These are phyloP conservation scores for Phtheirospermum japonicum DNA, from an alignment of 257 asterid genomes.

Conservation along the genomic window DNA sequence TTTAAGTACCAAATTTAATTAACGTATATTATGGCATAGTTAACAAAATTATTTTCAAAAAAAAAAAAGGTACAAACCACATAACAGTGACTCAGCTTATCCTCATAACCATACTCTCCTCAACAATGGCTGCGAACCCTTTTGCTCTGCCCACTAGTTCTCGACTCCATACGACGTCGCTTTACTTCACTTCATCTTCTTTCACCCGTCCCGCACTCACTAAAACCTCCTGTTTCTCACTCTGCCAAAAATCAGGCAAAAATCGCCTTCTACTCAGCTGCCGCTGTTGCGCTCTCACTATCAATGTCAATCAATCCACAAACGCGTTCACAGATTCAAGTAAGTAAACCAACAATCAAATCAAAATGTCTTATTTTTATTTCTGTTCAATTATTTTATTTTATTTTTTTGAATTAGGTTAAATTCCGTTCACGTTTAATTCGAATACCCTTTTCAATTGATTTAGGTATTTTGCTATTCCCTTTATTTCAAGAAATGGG, in stretches of 20 bases:
- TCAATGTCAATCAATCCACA: slow-evolving; percentile 30
- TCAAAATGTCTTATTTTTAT: too few relatives aligned
- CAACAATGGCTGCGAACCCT: slow-evolving; percentile 40
- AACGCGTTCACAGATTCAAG: slow-evolving; percentile 32
- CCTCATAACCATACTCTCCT: background rate
- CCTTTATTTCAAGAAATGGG: slow-evolving; percentile 66
- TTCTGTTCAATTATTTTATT: background rate
- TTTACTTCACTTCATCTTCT: slow-evolving; percentile 24
- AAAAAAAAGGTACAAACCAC: background rate
- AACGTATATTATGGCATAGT: too few relatives aligned
- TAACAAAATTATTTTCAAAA: too few relatives aligned
- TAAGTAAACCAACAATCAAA: slow-evolving; percentile 22
- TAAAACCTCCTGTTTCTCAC: slow-evolving; percentile 7
- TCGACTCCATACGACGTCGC: slow-evolving; percentile 29
- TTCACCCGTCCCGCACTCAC: slow-evolving; percentile 25
- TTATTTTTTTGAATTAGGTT: background rate
- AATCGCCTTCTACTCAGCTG: slow-evolving; percentile 31
- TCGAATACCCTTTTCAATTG: background rate
- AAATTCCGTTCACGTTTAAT: background rate
- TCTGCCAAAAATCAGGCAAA: slow-evolving; percentile 25
- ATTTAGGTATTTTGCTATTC: slow-evolving; percentile 47
- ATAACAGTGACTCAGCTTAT: background rate
- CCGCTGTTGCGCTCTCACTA: slow-evolving; percentile 39
- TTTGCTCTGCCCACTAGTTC: slow-evolving; percentile 24
- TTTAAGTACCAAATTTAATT: too few relatives aligned